Percentiles rank a stretch among this genome's conserved stretches.
Conservation (phyloP, 2,329 filamentous ascomycete species). For the Cordyceps cicadae region DNA sequence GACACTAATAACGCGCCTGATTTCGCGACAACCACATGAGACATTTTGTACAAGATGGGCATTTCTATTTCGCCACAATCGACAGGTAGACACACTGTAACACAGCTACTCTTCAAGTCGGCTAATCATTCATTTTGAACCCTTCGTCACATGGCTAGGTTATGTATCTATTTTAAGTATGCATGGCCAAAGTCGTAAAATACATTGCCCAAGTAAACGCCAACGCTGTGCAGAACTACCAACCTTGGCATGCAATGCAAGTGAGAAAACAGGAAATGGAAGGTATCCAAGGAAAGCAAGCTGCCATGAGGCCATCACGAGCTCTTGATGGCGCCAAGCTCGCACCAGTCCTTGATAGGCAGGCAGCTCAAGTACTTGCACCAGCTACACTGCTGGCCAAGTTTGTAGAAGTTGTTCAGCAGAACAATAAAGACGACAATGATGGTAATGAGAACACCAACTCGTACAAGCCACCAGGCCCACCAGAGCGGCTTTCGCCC, state of each 20-base stretch:
- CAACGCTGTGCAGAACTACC: conserved; percentile 24
- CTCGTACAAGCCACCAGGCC: conserved; percentile 90
- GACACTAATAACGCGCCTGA: conserved; percentile 6
- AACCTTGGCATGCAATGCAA: not conserved
- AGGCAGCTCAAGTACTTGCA: conserved; percentile 93
- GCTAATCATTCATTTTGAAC: not conserved
- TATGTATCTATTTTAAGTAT: not conserved
- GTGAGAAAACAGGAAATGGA: conserved; percentile 10
- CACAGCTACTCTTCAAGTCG: not conserved
- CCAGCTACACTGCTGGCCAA: conserved; percentile 71
- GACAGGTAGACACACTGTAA: not conserved
- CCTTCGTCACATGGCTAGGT: not conserved
- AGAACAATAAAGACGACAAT: conserved; percentile 80
- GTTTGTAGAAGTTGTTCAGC: conserved; percentile 83
- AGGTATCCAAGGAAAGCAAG: conserved; percentile 11
- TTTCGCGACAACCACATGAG: not conserved
- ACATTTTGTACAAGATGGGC: not conserved
- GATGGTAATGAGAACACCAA: conserved; percentile 67
- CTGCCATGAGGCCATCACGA: not conserved
- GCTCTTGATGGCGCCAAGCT: conserved; percentile 34
- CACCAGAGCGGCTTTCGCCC: conserved; percentile 91
- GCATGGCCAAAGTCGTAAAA: not conserved
- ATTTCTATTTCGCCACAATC: no score
- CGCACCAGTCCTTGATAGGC: conserved; percentile 62
- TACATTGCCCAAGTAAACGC: conserved; percentile 19